Conservation (phyloP, 2,329 filamentous ascomycete genomes). For the Cladosporium halotolerans region DNA sequence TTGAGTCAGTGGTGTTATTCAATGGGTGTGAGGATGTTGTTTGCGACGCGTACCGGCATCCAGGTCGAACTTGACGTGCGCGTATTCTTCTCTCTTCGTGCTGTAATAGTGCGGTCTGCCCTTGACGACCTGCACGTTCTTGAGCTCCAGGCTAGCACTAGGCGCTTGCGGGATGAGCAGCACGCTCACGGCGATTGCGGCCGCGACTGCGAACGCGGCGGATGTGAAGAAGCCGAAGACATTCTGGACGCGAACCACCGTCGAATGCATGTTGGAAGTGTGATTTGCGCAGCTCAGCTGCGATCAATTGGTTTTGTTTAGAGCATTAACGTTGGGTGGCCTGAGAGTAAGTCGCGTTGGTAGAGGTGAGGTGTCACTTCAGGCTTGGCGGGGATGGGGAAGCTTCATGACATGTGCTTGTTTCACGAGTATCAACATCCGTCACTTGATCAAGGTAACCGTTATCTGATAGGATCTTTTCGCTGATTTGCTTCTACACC, state of each 20-base stretch:
- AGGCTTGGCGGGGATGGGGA: not conserved
- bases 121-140: conserved; percentile 80
- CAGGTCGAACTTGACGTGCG: conserved; percentile 86
- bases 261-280: conserved; percentile 68
- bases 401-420: too few species aligned
- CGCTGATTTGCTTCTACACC: too few species aligned
- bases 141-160: conserved; percentile 56
- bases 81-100: conserved; percentile 88
- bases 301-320: not conserved
- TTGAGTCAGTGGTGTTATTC: conserved; percentile 8
- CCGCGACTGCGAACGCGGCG: conserved; percentile 74
- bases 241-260: conserved; percentile 77
- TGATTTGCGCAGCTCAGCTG: not conserved
- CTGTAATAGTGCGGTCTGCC: conserved; percentile 96
- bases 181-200: conserved; percentile 74
- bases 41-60: conserved; percentile 55
- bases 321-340: not conserved
- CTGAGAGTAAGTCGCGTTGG: not conserved
- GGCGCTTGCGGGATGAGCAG: conserved; percentile 64
- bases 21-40: not conserved
- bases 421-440: too few species aligned
- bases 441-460: too few species aligned
- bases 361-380: conserved; percentile 1
- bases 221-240: conserved; percentile 98
- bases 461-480: too few species aligned